phyloP scores from a whole-genome alignment of 192 early-diverging fungal species.

The Linnemannia elongata region DNA sequence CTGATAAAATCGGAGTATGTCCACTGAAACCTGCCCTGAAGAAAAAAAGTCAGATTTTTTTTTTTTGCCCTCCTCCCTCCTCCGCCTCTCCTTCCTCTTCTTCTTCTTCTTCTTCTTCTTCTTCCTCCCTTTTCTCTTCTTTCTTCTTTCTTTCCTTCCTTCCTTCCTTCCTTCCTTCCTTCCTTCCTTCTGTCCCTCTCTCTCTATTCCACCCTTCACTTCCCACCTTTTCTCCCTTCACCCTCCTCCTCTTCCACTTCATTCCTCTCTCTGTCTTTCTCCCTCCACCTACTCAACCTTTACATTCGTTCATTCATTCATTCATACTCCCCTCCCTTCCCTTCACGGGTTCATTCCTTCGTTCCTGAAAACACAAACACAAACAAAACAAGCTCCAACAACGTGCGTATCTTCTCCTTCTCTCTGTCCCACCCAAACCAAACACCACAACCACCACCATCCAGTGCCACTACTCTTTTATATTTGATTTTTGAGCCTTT shows the following conservation, averaged over 20 bases:
- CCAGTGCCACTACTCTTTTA: no score
- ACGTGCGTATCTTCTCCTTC: no score
- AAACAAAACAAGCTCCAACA: no score
- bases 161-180: neutral
- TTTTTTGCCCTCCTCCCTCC: slow-evolving; percentile 12
- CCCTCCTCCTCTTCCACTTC: neutral
- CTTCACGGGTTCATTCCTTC: no score
- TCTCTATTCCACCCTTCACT: neutral
- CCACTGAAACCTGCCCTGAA: neutral
- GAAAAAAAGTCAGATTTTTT: neutral
- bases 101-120: neutral
- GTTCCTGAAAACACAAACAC: no score
- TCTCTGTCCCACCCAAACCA: no score
- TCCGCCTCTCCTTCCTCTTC: neutral
- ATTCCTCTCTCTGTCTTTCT: neutral
- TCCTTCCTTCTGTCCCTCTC: neutral
- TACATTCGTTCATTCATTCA: neutral
- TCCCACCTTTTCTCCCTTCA: neutral
- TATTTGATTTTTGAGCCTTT: no score
- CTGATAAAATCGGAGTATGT: neutral
- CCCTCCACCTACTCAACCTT: neutral
- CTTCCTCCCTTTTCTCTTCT: neutral
- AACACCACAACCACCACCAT: no score
- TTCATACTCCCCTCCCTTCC: no score
- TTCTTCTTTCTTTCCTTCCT: neutral